Evolutionary conservation across 1,139 yeast species (phyloP), one percentile per base, ranked within the genome.

Genomic region (Diutina siamensis): DNA sequence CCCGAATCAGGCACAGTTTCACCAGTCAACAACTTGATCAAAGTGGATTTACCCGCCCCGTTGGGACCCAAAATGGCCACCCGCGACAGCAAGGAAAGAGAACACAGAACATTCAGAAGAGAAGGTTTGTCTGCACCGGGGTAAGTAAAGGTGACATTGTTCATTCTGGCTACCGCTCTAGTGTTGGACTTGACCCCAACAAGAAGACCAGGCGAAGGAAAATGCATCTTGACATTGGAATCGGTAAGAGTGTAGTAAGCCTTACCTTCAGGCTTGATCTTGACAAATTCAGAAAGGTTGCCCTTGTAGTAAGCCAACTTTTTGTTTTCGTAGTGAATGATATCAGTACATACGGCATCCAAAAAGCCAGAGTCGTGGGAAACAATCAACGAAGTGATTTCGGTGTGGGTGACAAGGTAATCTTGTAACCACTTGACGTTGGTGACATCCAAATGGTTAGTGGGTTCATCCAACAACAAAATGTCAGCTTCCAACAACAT

Each of bases 1-100:
- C 98, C 98, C 52, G 68, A 75, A 53, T 78, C 74, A 27, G 98
- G 97, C 47, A 85, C 75, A 51, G 87, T 72, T 65, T 92, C 98
- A 52, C 86, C 98, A 12, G 97, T 92, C 56, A 92, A 74, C 47
- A 89, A 72, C 65, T 92, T 92, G 66, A 92, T 92, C 58, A 92
- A 74, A 18, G 98, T 92, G 7, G 97, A 87, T 64, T 92, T 92
- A 71, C 98, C 98, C 48, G 98, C 98, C 74, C 98, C 98, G 63
- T 92, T 92, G 52, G 98, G 97, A 48, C 98, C 98, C 51, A 92
- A 68, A 58, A 92, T 82, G 44, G 97, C 98, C 53, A 92, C 96
- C 68, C 98, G 83, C 40, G 97, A 89, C 17, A 95, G 85, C 52
- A 92, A 72, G 1, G 95, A 84, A 51, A 92, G 74, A 13, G 95